Evolutionary conservation across 345 rosid genomes (phyloP).

Genomic region (Limnanthes douglasii): DNA sequence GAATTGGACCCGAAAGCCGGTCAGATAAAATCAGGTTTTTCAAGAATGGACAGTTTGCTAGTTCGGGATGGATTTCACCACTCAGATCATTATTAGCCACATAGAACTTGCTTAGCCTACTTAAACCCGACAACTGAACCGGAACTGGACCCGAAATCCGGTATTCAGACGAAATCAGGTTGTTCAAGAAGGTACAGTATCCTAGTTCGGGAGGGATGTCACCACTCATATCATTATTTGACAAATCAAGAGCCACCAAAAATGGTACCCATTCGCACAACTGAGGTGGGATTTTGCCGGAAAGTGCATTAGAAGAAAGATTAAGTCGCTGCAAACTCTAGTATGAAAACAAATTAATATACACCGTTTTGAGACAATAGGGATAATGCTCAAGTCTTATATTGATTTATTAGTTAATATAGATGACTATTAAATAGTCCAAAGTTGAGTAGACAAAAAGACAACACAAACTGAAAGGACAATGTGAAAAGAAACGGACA

Average conservation of each 20-base stretch:
- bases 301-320: conserved; percentile 49
- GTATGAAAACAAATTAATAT: no score
- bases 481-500: no score
- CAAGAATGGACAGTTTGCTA: conserved; percentile 41
- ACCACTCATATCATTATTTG: conserved; percentile 45
- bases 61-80: conserved; percentile 55
- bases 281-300: conserved; percentile 54
- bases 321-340: conserved; percentile 50
- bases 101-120: conserved; percentile 40
- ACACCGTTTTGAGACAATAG: no score
- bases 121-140: conserved; percentile 20
- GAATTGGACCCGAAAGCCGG: conserved; percentile 52
- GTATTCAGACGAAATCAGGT: conserved; percentile 37
- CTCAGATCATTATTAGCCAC: conserved; percentile 48
- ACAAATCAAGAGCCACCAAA: conserved; percentile 50
- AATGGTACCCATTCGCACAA: conserved; percentile 75
- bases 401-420: no score
- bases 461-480: no score
- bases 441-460: no score
- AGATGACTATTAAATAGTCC: no score
- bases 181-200: conserved; percentile 44
- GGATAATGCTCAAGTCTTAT: no score
- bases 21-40: conserved; percentile 44
- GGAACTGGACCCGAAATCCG: conserved; percentile 61
- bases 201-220: conserved; percentile 51